These are phyloP conservation scores for Naganishia sp. DNA, from an alignment of 1,284 basidiomycete species.

Conservation along the genomic window DNA sequence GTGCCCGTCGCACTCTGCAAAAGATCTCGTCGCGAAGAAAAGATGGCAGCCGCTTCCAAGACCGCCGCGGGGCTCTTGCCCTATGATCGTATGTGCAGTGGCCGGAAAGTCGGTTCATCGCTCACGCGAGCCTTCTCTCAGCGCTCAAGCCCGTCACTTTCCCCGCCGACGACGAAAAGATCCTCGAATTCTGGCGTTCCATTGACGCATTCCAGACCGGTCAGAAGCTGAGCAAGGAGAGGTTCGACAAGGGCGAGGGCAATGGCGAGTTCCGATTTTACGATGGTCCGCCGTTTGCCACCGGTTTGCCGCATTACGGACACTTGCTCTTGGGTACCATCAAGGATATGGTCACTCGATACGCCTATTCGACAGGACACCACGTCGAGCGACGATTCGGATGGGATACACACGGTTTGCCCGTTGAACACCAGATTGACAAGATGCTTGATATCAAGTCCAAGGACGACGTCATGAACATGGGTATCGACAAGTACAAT, in stretches of 20 bases:
- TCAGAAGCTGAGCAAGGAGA: slow-evolving; percentile 84
- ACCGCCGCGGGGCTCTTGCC: slow-evolving; percentile 26
- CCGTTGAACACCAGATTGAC: slow-evolving; percentile 99
- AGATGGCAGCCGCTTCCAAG: slow-evolving; percentile 4
- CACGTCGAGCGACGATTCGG: slow-evolving; percentile 96
- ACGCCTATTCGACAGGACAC: slow-evolving; percentile 89
- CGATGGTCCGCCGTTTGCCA: slow-evolving; percentile 97
- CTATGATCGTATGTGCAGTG: slow-evolving; percentile 23
- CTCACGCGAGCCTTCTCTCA: slow-evolving; percentile 28
- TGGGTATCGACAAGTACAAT: slow-evolving; percentile 98
- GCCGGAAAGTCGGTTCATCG: neutral
- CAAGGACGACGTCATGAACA: slow-evolving; percentile 87
- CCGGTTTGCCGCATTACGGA: slow-evolving; percentile 95
- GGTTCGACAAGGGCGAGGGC: slow-evolving; percentile 56
- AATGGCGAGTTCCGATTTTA: slow-evolving; percentile 80
- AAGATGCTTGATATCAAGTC: slow-evolving; percentile 91
- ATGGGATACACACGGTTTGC: slow-evolving; percentile 99
- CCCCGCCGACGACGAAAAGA: slow-evolving; percentile 87
- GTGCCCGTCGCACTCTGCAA: too few relatives aligned
- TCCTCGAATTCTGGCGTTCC: slow-evolving; percentile 88
- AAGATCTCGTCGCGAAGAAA: slow-evolving; percentile 36
- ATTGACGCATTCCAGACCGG: slow-evolving; percentile 98
- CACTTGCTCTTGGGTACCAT: slow-evolving; percentile 81
- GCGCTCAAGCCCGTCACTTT: slow-evolving; percentile 70
- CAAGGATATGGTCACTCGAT: slow-evolving; percentile 96